Conservation (phyloP, 306 rosid species). For the Dryas drummondii region DNA sequence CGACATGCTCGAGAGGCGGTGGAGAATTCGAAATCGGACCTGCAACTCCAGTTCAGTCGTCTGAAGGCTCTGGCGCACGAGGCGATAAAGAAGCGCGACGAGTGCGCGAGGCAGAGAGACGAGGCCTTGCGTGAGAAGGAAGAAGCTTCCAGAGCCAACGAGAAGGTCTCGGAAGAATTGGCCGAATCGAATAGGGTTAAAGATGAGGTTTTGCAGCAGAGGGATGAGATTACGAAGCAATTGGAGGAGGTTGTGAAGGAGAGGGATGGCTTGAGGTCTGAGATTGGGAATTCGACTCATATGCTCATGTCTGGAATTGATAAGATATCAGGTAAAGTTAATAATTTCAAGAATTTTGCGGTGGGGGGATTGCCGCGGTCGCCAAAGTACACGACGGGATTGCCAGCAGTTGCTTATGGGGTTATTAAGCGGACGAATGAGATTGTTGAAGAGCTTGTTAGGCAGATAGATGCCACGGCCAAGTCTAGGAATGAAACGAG, state of each 20-base stretch:
- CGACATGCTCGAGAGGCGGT: conserved; percentile 67
- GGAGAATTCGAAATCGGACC: conserved; percentile 68
- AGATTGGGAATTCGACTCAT: conserved; percentile 86
- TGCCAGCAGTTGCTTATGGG: conserved; percentile 76
- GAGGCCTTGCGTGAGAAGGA: conserved; percentile 81
- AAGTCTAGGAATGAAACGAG: conserved; percentile 83
- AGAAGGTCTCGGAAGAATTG: conserved; percentile 48
- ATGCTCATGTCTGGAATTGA: conserved; percentile 91
- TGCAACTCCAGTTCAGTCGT: conserved; percentile 66
- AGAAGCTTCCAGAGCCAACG: conserved; percentile 44
- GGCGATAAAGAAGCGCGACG: conserved; percentile 85
- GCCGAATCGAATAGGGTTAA: conserved; percentile 42
- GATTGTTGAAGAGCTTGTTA: conserved; percentile 83
- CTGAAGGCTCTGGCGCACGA: conserved; percentile 77
- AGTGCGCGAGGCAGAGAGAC: conserved; percentile 65
- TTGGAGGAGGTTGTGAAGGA: conserved; percentile 67
- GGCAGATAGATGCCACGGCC: conserved; percentile 61
- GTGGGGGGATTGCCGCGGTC: conserved; percentile 66
- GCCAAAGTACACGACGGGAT: conserved; percentile 70
- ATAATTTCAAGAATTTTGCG: conserved; percentile 56
- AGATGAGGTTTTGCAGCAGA: conserved; percentile 49
- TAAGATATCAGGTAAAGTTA: conserved; percentile 78
- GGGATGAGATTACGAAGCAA: conserved; percentile 52
- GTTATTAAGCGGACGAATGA: conserved; percentile 90
- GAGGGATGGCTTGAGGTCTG: conserved; percentile 60